Conservation (phyloP, 1,139 yeast genomes). For the Barnettozyma hawaiiensis region DNA sequence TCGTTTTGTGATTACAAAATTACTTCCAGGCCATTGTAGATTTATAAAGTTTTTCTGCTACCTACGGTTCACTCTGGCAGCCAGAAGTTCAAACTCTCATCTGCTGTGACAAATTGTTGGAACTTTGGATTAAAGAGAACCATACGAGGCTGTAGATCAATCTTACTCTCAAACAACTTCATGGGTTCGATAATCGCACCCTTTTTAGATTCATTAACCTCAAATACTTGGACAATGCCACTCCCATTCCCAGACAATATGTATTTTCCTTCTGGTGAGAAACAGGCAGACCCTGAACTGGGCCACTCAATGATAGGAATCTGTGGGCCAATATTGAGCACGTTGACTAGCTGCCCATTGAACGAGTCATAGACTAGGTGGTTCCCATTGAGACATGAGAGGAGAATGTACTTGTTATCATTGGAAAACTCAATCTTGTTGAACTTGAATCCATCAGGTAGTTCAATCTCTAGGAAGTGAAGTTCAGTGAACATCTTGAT, state of each 20-base stretch:
- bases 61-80: no score
- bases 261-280: slow-evolving; percentile 77
- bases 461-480: slow-evolving; percentile 43
- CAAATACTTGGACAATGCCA: slow-evolving; percentile 59
- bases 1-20: background rate
- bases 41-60: no score
- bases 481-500: slow-evolving; percentile 48
- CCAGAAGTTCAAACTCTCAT: slow-evolving; percentile 30
- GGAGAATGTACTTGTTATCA: slow-evolving; percentile 67
- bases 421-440: slow-evolving; percentile 76
- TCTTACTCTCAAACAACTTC: slow-evolving; percentile 24
- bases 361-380: slow-evolving; percentile 71
- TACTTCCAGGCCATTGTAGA: background rate
- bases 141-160: slow-evolving; percentile 47
- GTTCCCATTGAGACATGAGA: slow-evolving; percentile 47
- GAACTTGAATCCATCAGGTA: slow-evolving; percentile 44
- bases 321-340: slow-evolving; percentile 35
- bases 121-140: slow-evolving; percentile 74
- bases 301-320: slow-evolving; percentile 43
- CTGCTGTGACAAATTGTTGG: slow-evolving; percentile 78
- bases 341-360: slow-evolving; percentile 53
- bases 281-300: slow-evolving; percentile 56
- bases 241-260: slow-evolving; percentile 59
- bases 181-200: slow-evolving; percentile 23
- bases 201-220: slow-evolving; percentile 25